phyloP scores from a whole-genome alignment of 306 rosid species.

The Quercus gilva region DNA sequence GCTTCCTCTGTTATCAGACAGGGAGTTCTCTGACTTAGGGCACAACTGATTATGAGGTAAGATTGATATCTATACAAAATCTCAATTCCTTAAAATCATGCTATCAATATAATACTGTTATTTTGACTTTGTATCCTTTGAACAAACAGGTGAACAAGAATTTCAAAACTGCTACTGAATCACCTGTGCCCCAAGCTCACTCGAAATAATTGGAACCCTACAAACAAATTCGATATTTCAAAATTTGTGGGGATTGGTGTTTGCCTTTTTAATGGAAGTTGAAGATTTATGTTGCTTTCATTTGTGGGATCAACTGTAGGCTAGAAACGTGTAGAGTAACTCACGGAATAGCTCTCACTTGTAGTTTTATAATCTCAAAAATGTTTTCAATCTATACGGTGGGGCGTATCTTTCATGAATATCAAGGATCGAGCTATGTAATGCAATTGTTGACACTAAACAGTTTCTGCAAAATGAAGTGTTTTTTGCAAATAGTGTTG shows the following conservation, averaged over 20 bases:
- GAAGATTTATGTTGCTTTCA: slow-evolving; percentile 22
- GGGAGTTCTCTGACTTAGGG: slow-evolving; percentile 11
- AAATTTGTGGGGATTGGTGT: neutral
- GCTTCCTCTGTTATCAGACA: slow-evolving; percentile 24
- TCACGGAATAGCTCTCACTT: slow-evolving; percentile 12
- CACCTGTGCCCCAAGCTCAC: slow-evolving; percentile 19
- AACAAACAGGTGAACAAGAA: slow-evolving; percentile 22
- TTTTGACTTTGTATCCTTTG: slow-evolving; percentile 15
- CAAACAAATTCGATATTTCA: slow-evolving; percentile 6
- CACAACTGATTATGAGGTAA: slow-evolving; percentile 18
- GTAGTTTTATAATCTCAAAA: slow-evolving; percentile 20
- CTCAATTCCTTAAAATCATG: slow-evolving; percentile 14
- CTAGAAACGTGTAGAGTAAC: slow-evolving; percentile 24
- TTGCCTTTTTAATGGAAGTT: slow-evolving; percentile 19
- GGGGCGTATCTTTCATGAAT: slow-evolving; percentile 11
- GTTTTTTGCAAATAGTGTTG: neutral
- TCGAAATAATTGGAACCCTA: slow-evolving; percentile 21
- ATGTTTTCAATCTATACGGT: slow-evolving; percentile 17
- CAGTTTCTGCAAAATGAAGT: neutral
- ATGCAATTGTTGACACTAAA: neutral
- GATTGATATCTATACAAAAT: neutral
- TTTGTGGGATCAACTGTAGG: slow-evolving; percentile 23
- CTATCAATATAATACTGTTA: slow-evolving; percentile 1
- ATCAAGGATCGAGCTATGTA: slow-evolving; percentile 14
- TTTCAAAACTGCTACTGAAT: slow-evolving; percentile 13